These are phyloP conservation scores for Symbiodinium natans DNA, from an alignment of 73 alveolate species.

Conservation along the genomic window DNA sequence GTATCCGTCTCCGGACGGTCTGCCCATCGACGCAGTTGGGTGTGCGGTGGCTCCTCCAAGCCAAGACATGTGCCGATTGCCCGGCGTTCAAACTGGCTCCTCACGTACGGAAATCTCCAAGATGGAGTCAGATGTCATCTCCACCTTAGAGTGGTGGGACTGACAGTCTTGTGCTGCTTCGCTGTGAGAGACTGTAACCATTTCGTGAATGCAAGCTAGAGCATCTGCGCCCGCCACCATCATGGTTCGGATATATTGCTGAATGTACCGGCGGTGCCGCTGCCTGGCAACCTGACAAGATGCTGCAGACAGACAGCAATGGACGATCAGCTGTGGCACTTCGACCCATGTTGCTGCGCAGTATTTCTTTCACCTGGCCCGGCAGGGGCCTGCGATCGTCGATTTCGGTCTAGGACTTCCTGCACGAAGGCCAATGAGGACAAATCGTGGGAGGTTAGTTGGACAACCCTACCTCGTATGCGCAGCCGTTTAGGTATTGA, in stretches of 20 bases:
- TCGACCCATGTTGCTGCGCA: too few relatives aligned
- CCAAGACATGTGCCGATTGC: background rate
- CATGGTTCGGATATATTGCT: conserved; percentile 90
- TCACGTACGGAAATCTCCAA: conserved; percentile 47
- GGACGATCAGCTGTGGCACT: too few relatives aligned
- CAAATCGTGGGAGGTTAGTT: background rate
- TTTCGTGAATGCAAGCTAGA: too few relatives aligned
- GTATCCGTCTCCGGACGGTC: conserved; percentile 67
- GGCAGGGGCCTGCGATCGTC: conserved; percentile 40
- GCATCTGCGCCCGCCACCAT: background rate
- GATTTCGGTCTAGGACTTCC: conserved; percentile 61
- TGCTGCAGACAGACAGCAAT: background rate
- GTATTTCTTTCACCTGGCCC: background rate
- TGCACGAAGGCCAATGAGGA: background rate
- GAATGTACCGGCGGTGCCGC: conserved; percentile 69
- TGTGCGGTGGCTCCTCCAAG: conserved; percentile 78
- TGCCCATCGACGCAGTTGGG: conserved; percentile 90
- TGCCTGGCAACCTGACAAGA: conserved; percentile 68
- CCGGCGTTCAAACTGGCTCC: background rate
- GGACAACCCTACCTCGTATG: conserved; percentile 29
- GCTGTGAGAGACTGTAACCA: too few relatives aligned
- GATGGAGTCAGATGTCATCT: conserved; percentile 40
- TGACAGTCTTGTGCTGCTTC: too few relatives aligned
- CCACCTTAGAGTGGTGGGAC: conserved; percentile 11
- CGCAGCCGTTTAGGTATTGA: conserved; percentile 64